A percentile compares a stretch with the other conserved stretches of the same genome.
phyloP scores from a whole-genome alignment of 2,329 filamentous ascomycete species.

The Penicillium polonicum region DNA sequence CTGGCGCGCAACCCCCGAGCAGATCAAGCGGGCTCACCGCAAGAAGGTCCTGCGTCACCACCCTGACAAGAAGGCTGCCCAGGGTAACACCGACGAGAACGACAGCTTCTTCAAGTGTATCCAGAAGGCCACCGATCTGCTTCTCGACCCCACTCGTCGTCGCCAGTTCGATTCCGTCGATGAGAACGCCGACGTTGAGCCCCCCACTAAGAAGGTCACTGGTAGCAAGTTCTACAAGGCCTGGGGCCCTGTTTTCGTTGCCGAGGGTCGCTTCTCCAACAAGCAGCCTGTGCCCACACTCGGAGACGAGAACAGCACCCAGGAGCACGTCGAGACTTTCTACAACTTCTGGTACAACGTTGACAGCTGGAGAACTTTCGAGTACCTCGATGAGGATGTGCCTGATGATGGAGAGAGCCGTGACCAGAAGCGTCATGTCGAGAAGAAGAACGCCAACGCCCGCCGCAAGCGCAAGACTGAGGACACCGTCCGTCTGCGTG shows the following conservation, averaged over 20 bases:
- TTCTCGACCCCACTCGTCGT: slow-evolving; percentile 86
- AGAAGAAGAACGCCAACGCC: slow-evolving; percentile 96
- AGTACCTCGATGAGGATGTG: slow-evolving; percentile 98
- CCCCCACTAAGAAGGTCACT: slow-evolving; percentile 86
- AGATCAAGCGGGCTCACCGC: slow-evolving; percentile 98
- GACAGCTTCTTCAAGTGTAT: slow-evolving; percentile 99
- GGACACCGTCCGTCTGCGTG: slow-evolving; percentile 86
- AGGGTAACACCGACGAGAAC: slow-evolving; percentile 76
- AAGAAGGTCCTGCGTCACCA: slow-evolving; percentile 99
- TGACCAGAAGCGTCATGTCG: slow-evolving; percentile 96
- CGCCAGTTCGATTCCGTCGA: slow-evolving; percentile 97
- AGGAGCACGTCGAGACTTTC: slow-evolving; percentile 89
- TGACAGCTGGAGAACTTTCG: slow-evolving; percentile 95
- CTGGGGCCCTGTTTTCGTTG: slow-evolving; percentile 85
- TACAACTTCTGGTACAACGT: slow-evolving; percentile 99
- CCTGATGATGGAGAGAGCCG: slow-evolving; percentile 98
- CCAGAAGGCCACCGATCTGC: slow-evolving; percentile 93
- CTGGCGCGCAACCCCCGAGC: slow-evolving; percentile 88
- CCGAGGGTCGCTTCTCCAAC: slow-evolving; percentile 91
- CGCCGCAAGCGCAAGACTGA: slow-evolving; percentile 99
- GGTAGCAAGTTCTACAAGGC: slow-evolving; percentile 93
- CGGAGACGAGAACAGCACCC: slow-evolving; percentile 77
- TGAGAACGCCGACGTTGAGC: slow-evolving; percentile 86
- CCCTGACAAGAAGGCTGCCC: slow-evolving; percentile 96
- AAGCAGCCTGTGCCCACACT: slow-evolving; percentile 82